These are phyloP conservation scores for Acacia concinna DNA, from an alignment of 331 rosid genomes.

Conservation along the genomic window DNA sequence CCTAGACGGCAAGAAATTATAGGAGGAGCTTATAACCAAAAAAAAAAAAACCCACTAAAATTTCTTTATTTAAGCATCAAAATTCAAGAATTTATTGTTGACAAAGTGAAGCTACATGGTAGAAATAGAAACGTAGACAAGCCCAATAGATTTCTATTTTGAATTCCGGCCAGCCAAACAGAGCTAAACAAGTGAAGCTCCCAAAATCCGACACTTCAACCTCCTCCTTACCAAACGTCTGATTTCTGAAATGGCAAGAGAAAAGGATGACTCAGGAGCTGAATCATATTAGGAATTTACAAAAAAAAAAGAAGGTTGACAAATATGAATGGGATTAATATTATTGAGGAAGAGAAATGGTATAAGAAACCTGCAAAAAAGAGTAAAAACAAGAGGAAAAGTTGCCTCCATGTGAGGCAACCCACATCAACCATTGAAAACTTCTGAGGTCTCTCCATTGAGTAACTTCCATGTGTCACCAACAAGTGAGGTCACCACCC, in stretches of 20 bases:
- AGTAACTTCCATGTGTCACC: constrained; percentile 40
- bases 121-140: constrained; percentile 1
- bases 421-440: constrained; percentile 30
- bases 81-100: constrained; percentile 15
- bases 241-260: constrained; percentile 30
- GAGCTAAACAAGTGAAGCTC: constrained; percentile 18
- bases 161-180: constrained; percentile 7
- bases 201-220: constrained; percentile 34
- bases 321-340: background rate
- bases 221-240: constrained; percentile 34
- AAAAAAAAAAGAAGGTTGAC: background rate
- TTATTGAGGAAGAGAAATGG: background rate
- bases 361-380: constrained; percentile 4
- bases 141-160: background rate
- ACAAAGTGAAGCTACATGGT: constrained; percentile 29
- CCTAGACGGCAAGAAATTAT: constrained; percentile 38
- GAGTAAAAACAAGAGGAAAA: constrained; percentile 7
- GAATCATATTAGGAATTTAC: too few relatives aligned
- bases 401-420: constrained; percentile 45
- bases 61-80: constrained; percentile 17
- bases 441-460: constrained; percentile 16
- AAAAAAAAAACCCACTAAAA: constrained; percentile 12
- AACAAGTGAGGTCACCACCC: background rate
- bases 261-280: constrained; percentile 36
- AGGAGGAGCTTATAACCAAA: constrained; percentile 10